These are phyloP conservation scores for Rosa hybrid DNA, from an alignment of 331 rosid genomes.

Conservation along the genomic window DNA sequence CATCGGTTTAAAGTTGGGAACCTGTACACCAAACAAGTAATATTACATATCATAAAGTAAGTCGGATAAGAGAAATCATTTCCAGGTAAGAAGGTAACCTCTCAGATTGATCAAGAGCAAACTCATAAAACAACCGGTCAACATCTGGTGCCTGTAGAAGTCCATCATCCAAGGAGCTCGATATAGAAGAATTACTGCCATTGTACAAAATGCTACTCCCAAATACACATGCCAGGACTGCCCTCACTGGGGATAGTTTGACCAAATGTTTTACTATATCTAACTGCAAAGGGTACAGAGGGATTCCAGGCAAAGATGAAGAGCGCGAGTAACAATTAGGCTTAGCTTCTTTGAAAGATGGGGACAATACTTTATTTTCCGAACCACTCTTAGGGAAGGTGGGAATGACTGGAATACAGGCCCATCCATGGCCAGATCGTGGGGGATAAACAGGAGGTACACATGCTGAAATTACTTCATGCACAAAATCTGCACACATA, in stretches of 20 bases:
- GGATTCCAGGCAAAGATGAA: conserved; percentile 73
- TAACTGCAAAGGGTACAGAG: conserved; percentile 88
- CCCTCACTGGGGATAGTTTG: conserved; percentile 95
- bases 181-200: conserved; percentile 71
- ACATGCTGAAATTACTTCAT: conserved; percentile 95
- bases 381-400: conserved; percentile 69
- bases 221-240: conserved; percentile 92
- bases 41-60: conserved; percentile 24
- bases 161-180: conserved; percentile 81
- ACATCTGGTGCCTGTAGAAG: conserved; percentile 75
- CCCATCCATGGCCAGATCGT: conserved; percentile 96
- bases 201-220: conserved; percentile 88
- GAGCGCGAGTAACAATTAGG: conserved; percentile 73
- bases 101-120: conserved; percentile 99
- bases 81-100: conserved; percentile 50
- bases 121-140: conserved; percentile 86
- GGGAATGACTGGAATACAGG: conserved; percentile 90
- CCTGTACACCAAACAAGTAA: conserved; percentile 47
- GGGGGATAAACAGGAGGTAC: conserved; percentile 98
- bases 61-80: conserved; percentile 8
- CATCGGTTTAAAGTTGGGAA: conserved; percentile 97
- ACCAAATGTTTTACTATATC: conserved; percentile 94
- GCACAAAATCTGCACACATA: conserved; percentile 96
- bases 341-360: conserved; percentile 78
- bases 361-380: conserved; percentile 77